Evolutionary conservation across 2,329 filamentous ascomycete species (phyloP).

Genomic region (Lasiodiplodia sp.): DNA sequence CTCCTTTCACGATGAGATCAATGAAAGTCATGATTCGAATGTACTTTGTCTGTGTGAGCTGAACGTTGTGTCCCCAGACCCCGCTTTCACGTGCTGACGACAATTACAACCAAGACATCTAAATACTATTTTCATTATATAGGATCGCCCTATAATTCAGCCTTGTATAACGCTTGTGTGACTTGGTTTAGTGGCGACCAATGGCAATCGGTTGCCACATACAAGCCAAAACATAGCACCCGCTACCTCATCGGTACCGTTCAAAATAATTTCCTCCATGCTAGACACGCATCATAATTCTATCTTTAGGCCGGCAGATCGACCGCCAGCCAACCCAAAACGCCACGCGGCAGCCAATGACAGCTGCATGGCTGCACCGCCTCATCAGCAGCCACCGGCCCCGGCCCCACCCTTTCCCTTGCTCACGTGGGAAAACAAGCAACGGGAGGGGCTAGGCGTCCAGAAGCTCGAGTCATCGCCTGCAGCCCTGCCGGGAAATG

Average conservation of each 20-base stretch:
- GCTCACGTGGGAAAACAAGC: neutral
- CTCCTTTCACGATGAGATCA: conserved; percentile 2
- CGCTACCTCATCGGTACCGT: neutral
- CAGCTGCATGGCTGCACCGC: neutral
- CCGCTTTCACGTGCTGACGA: neutral
- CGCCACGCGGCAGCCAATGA: neutral
- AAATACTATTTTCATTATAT: neutral
- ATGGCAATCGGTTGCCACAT: neutral
- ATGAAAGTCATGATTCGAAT: conserved; percentile 11
- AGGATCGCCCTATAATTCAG: neutral
- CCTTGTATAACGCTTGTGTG: neutral
- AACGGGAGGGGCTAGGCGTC: neutral
- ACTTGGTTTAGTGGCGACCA: neutral
- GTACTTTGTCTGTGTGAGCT: neutral
- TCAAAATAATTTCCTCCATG: neutral
- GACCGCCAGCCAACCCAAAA: neutral
- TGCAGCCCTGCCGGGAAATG: neutral
- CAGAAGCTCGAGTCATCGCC: neutral
- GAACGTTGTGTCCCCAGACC: neutral
- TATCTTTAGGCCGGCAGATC: conserved; percentile 5
- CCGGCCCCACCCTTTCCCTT: neutral
- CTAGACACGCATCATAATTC: neutral
- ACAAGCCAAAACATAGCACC: neutral
- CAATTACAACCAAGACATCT: neutral
- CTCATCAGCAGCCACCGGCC: conserved; percentile 20